A percentile compares a stretch with the other conserved stretches of the same genome.
Evolutionary conservation across 331 rosid species (phyloP).

Genomic region (Phaseolus coccineus): DNA sequence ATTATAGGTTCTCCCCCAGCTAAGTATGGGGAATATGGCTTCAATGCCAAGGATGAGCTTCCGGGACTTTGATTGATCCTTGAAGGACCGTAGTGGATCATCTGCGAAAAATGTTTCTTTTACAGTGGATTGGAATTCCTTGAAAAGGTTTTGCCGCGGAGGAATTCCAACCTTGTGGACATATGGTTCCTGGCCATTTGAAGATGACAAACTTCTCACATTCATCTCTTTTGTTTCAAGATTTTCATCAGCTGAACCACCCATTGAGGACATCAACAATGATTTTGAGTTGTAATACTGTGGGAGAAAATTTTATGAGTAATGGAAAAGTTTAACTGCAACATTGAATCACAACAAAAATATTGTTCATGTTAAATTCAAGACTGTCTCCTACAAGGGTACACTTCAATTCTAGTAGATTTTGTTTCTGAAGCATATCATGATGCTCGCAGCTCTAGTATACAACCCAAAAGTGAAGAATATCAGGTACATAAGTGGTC

Average conservation of each 20-base stretch:
- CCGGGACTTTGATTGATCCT: slow-evolving; percentile 71
- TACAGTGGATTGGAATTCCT: slow-evolving; percentile 68
- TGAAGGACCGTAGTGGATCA: slow-evolving; percentile 86
- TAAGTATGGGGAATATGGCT: slow-evolving; percentile 80
- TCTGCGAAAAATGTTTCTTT: slow-evolving; percentile 91
- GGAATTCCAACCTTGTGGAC: slow-evolving; percentile 85
- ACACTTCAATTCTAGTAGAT: background rate
- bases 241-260: slow-evolving; percentile 53
- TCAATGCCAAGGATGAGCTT: slow-evolving; percentile 78
- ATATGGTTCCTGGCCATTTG: slow-evolving; percentile 49
- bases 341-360: slow-evolving; percentile 9
- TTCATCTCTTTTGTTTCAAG: slow-evolving; percentile 63
- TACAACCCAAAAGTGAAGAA: background rate
- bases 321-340: slow-evolving; percentile 21
- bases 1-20: slow-evolving; percentile 81
- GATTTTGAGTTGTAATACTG: slow-evolving; percentile 49
- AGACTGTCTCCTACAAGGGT: background rate
- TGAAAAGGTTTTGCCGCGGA: slow-evolving; percentile 77
- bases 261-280: slow-evolving; percentile 50
- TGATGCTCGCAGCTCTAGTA: slow-evolving; percentile 4
- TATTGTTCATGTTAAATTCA: slow-evolving; percentile 33
- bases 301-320: background rate
- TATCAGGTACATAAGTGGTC: slow-evolving; percentile 3
- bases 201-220: slow-evolving; percentile 52
- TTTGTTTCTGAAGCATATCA: slow-evolving; percentile 23